Percentiles rank a stretch among this genome's conserved stretches.
phyloP scores from a whole-genome alignment of 768 basidiomycete genomes.

The Fomitopsis pulvina region DNA sequence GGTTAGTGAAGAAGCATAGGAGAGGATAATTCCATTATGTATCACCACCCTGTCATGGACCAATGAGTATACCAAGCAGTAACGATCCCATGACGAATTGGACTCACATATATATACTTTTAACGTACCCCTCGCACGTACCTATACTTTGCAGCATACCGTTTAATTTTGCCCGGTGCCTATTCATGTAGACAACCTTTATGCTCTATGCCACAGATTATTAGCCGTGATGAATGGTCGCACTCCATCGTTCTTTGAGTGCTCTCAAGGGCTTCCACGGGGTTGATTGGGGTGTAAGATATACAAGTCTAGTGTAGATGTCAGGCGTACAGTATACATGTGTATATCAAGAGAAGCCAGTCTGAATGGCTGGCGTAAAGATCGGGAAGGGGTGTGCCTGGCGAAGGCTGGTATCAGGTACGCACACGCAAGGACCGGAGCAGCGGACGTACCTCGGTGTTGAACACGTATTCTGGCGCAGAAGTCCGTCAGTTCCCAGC shows the following conservation, averaged over 20 bases:
- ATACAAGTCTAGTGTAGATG: background rate
- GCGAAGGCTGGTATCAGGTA: background rate
- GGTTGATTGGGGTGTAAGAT: too few relatives aligned
- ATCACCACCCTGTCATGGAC: too few relatives aligned
- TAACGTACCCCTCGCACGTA: background rate
- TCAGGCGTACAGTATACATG: too few relatives aligned
- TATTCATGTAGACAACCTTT: too few relatives aligned
- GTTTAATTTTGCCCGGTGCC: too few relatives aligned
- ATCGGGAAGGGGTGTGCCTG: conserved; percentile 70
- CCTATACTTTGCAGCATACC: background rate
- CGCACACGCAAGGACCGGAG: background rate
- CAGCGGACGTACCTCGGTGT: conserved; percentile 64
- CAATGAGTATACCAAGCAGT: background rate
- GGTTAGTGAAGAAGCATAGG: too few relatives aligned
- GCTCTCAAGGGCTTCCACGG: too few relatives aligned
- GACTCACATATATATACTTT: background rate
- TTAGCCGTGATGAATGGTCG: too few relatives aligned
- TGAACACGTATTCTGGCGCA: conserved; percentile 74
- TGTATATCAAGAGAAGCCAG: conserved; percentile 39
- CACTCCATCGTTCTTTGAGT: too few relatives aligned
- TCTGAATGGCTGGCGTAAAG: conserved; percentile 45
- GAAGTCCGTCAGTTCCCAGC: conserved; percentile 2
- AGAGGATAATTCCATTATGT: too few relatives aligned
- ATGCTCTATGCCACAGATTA: too few relatives aligned
- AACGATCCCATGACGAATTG: background rate